These are phyloP conservation scores for Gremmenia infestans DNA, from an alignment of 2,329 filamentous ascomycete species.

Conservation along the genomic window DNA sequence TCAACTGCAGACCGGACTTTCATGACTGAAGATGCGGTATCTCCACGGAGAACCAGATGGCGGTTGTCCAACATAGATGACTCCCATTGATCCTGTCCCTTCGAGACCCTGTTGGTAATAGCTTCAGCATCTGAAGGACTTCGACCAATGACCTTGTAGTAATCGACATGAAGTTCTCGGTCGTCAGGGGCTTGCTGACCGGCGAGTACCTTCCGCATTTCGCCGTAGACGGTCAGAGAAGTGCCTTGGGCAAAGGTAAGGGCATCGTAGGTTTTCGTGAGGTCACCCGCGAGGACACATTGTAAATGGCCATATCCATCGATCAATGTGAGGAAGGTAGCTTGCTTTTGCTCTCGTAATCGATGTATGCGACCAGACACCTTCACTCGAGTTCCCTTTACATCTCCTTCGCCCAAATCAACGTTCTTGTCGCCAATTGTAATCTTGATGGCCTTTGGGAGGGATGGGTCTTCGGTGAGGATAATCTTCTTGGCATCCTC, in stretches of 20 bases:
- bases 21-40: slow-evolving; percentile 63
- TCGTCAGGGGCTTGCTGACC: slow-evolving; percentile 64
- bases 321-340: slow-evolving; percentile 79
- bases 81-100: slow-evolving; percentile 56
- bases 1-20: slow-evolving; percentile 66
- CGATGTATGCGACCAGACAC: slow-evolving; percentile 82
- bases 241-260: slow-evolving; percentile 67
- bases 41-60: slow-evolving; percentile 65
- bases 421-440: slow-evolving; percentile 68
- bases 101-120: slow-evolving; percentile 67
- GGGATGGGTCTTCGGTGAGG: slow-evolving; percentile 61
- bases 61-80: slow-evolving; percentile 54
- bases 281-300: slow-evolving; percentile 71
- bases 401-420: slow-evolving; percentile 50
- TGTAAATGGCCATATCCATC: slow-evolving; percentile 84
- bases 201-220: slow-evolving; percentile 61
- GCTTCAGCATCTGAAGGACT: slow-evolving; percentile 69
- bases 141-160: slow-evolving; percentile 62
- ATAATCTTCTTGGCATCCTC: slow-evolving; percentile 80
- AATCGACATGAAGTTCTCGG: slow-evolving; percentile 69
- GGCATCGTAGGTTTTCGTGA: slow-evolving; percentile 72
- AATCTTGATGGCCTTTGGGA: slow-evolving; percentile 72
- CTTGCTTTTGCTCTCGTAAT: slow-evolving; percentile 74
- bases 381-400: slow-evolving; percentile 68
- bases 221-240: slow-evolving; percentile 62